Evolutionary conservation across 148 eudicot genomes (phyloP).

Genomic region (Limonium bicolor): DNA sequence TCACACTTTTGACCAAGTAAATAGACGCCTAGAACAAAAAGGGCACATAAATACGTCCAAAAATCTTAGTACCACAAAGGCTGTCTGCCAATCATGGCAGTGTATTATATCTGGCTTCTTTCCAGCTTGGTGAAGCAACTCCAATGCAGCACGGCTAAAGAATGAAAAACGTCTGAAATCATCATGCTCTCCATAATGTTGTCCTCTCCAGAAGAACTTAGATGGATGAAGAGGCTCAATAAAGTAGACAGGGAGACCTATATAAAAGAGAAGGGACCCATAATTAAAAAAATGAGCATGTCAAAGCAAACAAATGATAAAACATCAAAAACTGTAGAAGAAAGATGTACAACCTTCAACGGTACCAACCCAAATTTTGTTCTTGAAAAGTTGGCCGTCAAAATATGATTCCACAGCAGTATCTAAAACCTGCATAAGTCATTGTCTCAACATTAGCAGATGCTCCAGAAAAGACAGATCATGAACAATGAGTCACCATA

Average conservation of each 20-base stretch:
- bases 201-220: constrained; percentile 89
- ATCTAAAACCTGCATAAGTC: constrained; percentile 51
- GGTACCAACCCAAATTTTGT: constrained; percentile 84
- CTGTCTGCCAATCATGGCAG: constrained; percentile 99
- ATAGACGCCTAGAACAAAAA: too few species aligned
- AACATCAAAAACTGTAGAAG: neutral
- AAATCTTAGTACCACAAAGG: constrained; percentile 61
- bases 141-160: constrained; percentile 95
- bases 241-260: constrained; percentile 97
- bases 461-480: constrained; percentile 4
- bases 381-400: constrained; percentile 65
- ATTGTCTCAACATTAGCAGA: constrained; percentile 4
- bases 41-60: neutral
- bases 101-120: constrained; percentile 94
- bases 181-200: constrained; percentile 85
- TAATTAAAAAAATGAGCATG: neutral
- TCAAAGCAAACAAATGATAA: neutral
- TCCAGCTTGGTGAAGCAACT: constrained; percentile 72
- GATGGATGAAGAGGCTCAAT: constrained; percentile 88
- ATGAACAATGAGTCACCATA: too few species aligned
- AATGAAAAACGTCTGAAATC: constrained; percentile 91
- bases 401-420: constrained; percentile 73
- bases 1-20: too few species aligned
- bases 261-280: constrained; percentile 4
- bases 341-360: constrained; percentile 59